Percentiles rank a stretch among this genome's conserved stretches.
phyloP scores from a whole-genome alignment of 106 monocot species.

The Acorus calamus region DNA sequence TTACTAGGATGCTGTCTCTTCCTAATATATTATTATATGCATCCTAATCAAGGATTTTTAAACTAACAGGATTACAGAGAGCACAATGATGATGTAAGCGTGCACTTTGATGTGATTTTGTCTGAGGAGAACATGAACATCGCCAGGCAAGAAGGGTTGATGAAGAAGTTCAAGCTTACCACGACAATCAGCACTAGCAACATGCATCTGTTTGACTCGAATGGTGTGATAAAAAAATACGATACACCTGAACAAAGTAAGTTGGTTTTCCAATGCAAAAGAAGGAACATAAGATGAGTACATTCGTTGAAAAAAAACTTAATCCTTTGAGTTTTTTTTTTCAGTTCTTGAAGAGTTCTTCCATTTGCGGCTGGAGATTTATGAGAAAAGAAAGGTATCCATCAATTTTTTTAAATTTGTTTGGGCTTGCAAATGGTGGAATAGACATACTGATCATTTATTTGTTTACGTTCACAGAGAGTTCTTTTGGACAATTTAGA shows the following conservation, averaged over 20 bases:
- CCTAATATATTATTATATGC: neutral
- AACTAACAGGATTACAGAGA: slow-evolving; percentile 48
- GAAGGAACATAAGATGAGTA: no score
- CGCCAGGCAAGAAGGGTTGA: slow-evolving; percentile 66
- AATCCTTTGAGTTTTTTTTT: neutral
- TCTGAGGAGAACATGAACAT: slow-evolving; percentile 65
- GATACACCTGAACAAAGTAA: slow-evolving; percentile 80
- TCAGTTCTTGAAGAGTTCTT: slow-evolving; percentile 88
- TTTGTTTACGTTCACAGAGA: slow-evolving; percentile 25
- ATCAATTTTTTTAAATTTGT: neutral
- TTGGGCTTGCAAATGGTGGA: no score
- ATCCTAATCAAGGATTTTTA: neutral
- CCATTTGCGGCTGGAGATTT: slow-evolving; percentile 50
- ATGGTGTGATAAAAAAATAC: slow-evolving; percentile 76
- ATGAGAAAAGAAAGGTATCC: slow-evolving; percentile 77
- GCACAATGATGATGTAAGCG: slow-evolving; percentile 64
- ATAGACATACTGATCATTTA: no score
- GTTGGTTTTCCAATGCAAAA: slow-evolving; percentile 2
- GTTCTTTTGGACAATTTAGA: slow-evolving; percentile 50
- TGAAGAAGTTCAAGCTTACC: slow-evolving; percentile 88
- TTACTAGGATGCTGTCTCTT: neutral
- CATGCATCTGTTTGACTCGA: slow-evolving; percentile 94
- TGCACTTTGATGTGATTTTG: slow-evolving; percentile 68
- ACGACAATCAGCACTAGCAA: slow-evolving; percentile 75
- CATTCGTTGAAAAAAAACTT: no score